Conservation (phyloP, 2,329 filamentous ascomycete genomes). For the Graphium sp. region DNA sequence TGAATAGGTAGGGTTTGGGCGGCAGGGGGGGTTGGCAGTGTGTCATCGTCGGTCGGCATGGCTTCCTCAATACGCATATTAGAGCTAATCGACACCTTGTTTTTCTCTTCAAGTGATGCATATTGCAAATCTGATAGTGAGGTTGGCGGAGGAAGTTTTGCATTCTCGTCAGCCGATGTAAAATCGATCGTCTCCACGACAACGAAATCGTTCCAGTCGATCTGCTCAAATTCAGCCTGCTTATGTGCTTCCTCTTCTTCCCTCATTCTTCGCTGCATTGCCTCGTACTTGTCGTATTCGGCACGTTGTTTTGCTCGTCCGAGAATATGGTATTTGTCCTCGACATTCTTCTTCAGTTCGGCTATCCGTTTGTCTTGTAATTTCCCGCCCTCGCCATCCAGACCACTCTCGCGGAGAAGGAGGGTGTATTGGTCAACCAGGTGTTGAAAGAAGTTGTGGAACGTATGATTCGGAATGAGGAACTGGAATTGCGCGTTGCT, state of each 20-base stretch:
- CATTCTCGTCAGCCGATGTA: constrained; percentile 71
- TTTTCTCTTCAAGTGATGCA: constrained; percentile 87
- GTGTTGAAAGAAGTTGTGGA: constrained; percentile 89
- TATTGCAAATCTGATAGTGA: constrained; percentile 85
- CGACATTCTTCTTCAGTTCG: constrained; percentile 56
- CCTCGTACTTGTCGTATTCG: constrained; percentile 73
- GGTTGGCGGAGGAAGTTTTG: constrained; percentile 74
- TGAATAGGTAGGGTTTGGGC: constrained; percentile 21
- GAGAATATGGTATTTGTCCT: constrained; percentile 67
- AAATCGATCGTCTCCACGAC: constrained; percentile 93
- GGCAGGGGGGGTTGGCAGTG: constrained; percentile 7
- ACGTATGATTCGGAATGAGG: constrained; percentile 81
- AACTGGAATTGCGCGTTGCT: constrained; percentile 95
- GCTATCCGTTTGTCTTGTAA: constrained; percentile 55
- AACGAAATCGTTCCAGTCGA: constrained; percentile 97
- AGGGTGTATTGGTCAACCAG: constrained; percentile 88
- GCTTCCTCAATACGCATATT: constrained; percentile 86
- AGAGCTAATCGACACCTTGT: constrained; percentile 69
- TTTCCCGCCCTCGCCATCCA: constrained; percentile 49
- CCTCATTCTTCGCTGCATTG: constrained; percentile 72
- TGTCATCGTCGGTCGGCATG: constrained; percentile 60
- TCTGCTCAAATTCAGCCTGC: constrained; percentile 58
- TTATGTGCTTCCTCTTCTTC: constrained; percentile 79
- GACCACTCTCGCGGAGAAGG: constrained; percentile 50
- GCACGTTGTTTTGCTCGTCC: constrained; percentile 70